Base-by-base conservation (phyloP, 108 stramenopile genomes). In the Fragilaria radians region DNA sequence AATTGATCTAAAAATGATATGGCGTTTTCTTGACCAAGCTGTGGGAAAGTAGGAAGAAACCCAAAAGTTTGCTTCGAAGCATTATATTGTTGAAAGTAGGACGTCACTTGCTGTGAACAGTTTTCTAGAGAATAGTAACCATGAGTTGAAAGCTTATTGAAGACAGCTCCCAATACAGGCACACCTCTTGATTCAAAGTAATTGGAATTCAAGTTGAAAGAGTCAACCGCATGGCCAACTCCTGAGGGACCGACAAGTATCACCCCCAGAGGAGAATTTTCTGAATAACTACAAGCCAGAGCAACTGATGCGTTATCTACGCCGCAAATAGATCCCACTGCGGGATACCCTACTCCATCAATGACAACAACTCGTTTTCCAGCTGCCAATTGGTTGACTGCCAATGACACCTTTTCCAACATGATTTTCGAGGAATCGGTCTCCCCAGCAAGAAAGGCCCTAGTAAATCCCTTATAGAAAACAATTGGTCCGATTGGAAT, bases 271-370 rank as follows among this genome's bases (percentile, higher is more conserved):
- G 82, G 82, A n/a, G 46, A 50, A 4, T 63, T 17, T 4, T 34
- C 18, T 42, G 82, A 79, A 63, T 74, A 70, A 5, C 82, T 74
- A 54, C 73, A 87, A 5, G 80, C 83, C 34, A 48, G 47, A 14
- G 90, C 82, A 5, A 95, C 84, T 34, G 86, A 83, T 0, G 93
- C 97, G 70, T 97, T 98, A 63, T 93, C 93, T 3, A 95, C 85
- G 17, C 95, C 94, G 52, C 89, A 91, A 65, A 98, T 98, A 30
- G 83, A 86, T 27, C 97, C 97, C 28, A 98, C 97, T 1, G 95
- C 81, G 11, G 97, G 97, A 74, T 94, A 98, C 26, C 97, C 97
- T 11, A 98, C 97, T 18, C 97, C 97, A 64, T 98, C 97, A 3
- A 98, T 84, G 17, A 98, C 62, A 0, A 97, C 93, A 5, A 96